Base-by-base conservation (phyloP, 257 asterid genomes). In the Osmanthus fragrans region DNA sequence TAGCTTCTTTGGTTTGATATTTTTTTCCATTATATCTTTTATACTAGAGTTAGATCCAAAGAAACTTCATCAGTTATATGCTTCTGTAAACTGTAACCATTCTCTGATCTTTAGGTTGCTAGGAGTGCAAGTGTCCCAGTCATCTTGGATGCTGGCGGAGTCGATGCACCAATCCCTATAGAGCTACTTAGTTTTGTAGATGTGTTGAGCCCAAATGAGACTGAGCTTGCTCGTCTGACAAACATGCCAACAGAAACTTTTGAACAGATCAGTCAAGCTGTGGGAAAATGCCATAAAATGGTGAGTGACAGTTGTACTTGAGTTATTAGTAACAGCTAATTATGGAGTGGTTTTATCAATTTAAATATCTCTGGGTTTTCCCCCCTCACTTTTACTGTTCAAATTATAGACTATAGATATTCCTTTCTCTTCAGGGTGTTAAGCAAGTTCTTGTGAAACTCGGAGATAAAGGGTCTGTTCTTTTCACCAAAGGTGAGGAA, bases 121-220 rank as follows among this genome's bases (percentile, higher is more conserved):
- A 86, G 81, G 80, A 87, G 84, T 77, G 93, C 96, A 2, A 72
- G 74, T 81, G 93, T 95, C 83, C 98, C 91, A 2, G 94, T 95
- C 79, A 92, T 93, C 74, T 87, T 95, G 85, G 99, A 95, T 90
- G 98, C 96, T 30, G 98, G 99, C 21, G 99, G 99, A 79, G 85
- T 87, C 56, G 99, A 93, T 84, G 74, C 93, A 27, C 97, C 98
- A 71, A 83, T 95, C 79, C 96, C 97, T 34, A 78, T 68, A 7
- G 98, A 91, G 60, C 94, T 95, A 32, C 89, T 89, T 0, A 37
- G 77, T 34, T 56, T 73, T 73, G 84, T 93, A 40, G 96, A 93
- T 79, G 79, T 95, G 73, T 84, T 95, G 80, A 95, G 99, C 86
- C 99, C 98, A 72, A 95, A 93, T 78, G 98, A 95, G 79, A 79